These are phyloP conservation scores for Calonectria naviculata DNA, from an alignment of 2,329 filamentous ascomycete genomes.

Conservation along the genomic window DNA sequence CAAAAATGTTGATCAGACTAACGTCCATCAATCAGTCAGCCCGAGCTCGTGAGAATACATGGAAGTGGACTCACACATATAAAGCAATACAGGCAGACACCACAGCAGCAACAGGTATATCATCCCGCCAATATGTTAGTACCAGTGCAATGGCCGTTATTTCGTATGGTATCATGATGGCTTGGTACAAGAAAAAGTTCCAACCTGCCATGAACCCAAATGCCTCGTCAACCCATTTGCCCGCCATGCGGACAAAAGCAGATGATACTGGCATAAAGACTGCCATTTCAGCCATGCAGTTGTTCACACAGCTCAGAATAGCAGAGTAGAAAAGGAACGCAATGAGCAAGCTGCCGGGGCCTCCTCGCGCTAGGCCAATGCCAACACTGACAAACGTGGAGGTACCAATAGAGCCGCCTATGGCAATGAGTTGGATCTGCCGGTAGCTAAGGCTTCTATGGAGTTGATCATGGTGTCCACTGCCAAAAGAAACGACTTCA, in stretches of 20 bases:
- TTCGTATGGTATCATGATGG: slow-evolving; percentile 1
- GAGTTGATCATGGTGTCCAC: neutral
- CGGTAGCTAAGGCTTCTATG: neutral
- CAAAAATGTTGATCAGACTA: neutral
- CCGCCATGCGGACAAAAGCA: neutral
- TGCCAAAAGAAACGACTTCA: neutral
- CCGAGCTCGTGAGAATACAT: too few species aligned
- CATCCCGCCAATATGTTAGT: neutral
- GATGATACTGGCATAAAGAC: neutral
- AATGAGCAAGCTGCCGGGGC: neutral
- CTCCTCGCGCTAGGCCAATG: neutral
- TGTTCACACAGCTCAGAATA: neutral
- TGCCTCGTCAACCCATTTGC: neutral
- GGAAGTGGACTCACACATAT: neutral
- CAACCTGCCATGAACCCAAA: neutral
- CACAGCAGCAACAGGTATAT: neutral
- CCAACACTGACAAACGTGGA: neutral
- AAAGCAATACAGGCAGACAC: neutral
- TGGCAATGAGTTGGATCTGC: neutral
- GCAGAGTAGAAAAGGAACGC: neutral
- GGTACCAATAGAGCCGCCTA: neutral
- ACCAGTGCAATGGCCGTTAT: neutral
- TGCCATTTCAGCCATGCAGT: neutral
- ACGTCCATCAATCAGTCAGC: too few species aligned
- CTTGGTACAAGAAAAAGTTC: slow-evolving; percentile 1